Evolutionary conservation across 2,329 filamentous ascomycete species (phyloP), one percentile per base, ranked within the genome.

Genomic region (Trichoderma gracile): DNA sequence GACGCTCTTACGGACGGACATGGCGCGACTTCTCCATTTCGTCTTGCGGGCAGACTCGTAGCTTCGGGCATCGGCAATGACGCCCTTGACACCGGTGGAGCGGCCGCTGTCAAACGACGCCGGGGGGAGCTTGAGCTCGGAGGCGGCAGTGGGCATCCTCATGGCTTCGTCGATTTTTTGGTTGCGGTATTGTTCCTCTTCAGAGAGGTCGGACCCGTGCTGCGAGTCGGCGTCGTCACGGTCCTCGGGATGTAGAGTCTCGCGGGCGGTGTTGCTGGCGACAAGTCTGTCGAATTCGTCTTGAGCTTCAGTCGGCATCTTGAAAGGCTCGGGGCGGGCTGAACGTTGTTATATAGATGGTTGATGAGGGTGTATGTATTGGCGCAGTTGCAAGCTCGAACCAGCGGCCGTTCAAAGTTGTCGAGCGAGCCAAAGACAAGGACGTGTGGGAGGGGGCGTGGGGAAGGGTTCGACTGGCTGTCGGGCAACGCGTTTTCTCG

Each of bases 71-170:
- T 95, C 91, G 70, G 91, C 90, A 72, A 95, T 94, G 76, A 95
- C 91, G 67, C 91, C 91, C 80, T 94, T 94, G 69, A 93, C 91
- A 53, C 91, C 91, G 3, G 91, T 94, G 69, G 90, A 88, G 69
- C 86, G 84, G 65, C 89, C 88, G 60, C 80, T 86, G 74, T 91
- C 86, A 72, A 89, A 89, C 63, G 81, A 83, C 14, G 80, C 79
- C 10, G 85, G 86, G 15, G 86, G 86, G 66, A 90, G 84, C 72
- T 82, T 84, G 71, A 91, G 76, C 64, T 80, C 81, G 65, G 74
- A 71, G 76, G 74, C 82, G 67, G 70, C 78, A 65, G 82, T 80
- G 59, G 87, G 84, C 75, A 87, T 87, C 71, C 88, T 82, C 86
- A 89, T 89, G 71, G 82, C 84, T 70, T 83, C 82, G 75, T 89